A percentile compares a stretch with the other conserved stretches of the same genome.
phyloP scores from a whole-genome alignment of 2,329 filamentous ascomycete species.

The Penicillium hordei region DNA sequence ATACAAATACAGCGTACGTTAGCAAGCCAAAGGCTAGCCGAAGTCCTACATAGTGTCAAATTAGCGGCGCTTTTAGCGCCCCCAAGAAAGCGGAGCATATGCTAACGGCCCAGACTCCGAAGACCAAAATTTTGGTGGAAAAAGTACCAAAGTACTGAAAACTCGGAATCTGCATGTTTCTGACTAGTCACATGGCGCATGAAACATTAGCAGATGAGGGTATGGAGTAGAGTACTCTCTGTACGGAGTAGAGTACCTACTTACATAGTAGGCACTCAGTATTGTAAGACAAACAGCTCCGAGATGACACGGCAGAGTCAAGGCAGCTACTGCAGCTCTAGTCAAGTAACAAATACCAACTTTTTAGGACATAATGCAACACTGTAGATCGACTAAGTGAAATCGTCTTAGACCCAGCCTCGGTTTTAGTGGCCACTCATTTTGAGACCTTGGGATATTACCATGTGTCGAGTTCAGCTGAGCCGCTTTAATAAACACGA shows the following conservation, averaged over 20 bases:
- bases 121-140: neutral
- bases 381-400: neutral
- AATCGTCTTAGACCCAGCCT: neutral
- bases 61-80: constrained; percentile 7
- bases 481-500: neutral
- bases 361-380: neutral
- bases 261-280: neutral
- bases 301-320: neutral
- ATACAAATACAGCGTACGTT: neutral
- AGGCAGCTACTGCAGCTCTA: neutral
- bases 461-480: constrained; percentile 17
- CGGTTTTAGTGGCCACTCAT: neutral
- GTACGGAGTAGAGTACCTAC: neutral
- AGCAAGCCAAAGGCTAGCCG: constrained; percentile 3
- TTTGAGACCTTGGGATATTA: neutral
- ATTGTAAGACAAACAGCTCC: neutral
- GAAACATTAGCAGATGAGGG: neutral
- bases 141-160: neutral
- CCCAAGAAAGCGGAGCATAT: constrained; percentile 9
- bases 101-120: constrained; percentile 4
- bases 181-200: neutral
- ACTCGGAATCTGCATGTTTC: neutral
- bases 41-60: neutral
- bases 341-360: neutral
- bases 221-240: neutral